These are phyloP conservation scores for Mycena capillaripes DNA, from an alignment of 768 basidiomycete genomes.

Conservation along the genomic window DNA sequence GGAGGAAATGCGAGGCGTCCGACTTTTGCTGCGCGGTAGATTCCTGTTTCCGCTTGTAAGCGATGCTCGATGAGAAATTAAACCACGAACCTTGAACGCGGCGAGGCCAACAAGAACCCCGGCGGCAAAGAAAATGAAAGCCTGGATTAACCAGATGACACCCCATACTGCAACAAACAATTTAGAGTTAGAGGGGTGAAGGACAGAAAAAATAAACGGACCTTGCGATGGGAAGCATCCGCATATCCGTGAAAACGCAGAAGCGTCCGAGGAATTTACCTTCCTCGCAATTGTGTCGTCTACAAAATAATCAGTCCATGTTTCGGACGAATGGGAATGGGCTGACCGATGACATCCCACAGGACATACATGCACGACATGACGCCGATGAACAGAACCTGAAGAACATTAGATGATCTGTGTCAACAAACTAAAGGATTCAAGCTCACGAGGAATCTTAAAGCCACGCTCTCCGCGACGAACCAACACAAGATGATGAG, in stretches of 20 bases:
- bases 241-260: conserved; percentile 86
- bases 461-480: conserved; percentile 77
- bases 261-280: conserved; percentile 90
- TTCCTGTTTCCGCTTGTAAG: conserved; percentile 56
- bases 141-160: conserved; percentile 86
- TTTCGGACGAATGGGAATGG: background rate
- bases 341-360: conserved; percentile 88
- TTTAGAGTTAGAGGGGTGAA: conserved; percentile 21
- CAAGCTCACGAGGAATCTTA: conserved; percentile 79
- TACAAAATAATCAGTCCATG: conserved; percentile 40
- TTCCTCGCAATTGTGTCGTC: conserved; percentile 90
- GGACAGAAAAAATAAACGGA: conserved; percentile 40
- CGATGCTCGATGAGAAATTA: background rate
- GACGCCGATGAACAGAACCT: conserved; percentile 87
- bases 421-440: background rate
- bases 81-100: conserved; percentile 82
- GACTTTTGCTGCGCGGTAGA: conserved; percentile 67
- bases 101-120: conserved; percentile 85
- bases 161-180: conserved; percentile 77
- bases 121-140: conserved; percentile 79
- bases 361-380: conserved; percentile 92
- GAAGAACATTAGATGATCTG: background rate
- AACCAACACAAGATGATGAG: conserved; percentile 90
- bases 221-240: conserved; percentile 90
- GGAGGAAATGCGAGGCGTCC: conserved; percentile 65